Conservation (phyloP, 495 filamentous ascomycete species). For the Neurospora sp. region DNA sequence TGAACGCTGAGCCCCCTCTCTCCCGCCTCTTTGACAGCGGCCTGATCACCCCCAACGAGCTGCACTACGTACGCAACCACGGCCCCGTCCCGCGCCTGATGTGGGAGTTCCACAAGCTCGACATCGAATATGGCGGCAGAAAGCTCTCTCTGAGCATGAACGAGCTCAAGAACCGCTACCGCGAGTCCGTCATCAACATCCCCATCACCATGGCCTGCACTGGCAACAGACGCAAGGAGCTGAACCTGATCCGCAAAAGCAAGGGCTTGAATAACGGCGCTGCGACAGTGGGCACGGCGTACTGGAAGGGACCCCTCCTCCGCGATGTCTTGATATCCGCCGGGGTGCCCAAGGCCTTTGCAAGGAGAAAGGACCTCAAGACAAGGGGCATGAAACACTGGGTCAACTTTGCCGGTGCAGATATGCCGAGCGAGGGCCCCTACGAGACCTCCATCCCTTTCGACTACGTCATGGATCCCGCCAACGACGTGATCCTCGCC, state of each 20-base stretch:
- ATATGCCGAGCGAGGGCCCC: constrained; percentile 1
- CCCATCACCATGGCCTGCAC: constrained; percentile 10
- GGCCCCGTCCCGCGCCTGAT: constrained; percentile 9
- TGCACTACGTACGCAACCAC: constrained; percentile 10
- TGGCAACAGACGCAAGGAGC: constrained; percentile 11
- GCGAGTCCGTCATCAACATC: constrained; percentile 10
- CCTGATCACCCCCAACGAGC: constrained; percentile 11
- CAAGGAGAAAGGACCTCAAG: neutral
- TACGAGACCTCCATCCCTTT: constrained; percentile 10
- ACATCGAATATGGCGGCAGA: neutral
- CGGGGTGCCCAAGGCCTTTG: neutral
- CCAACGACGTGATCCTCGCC: constrained; percentile 7
- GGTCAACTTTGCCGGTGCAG: constrained; percentile 10
- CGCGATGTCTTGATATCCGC: constrained; percentile 2
- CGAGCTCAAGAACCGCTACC: constrained; percentile 4
- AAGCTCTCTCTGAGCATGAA: constrained; percentile 7
- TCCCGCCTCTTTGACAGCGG: constrained; percentile 1
- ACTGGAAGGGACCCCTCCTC: constrained; percentile 8
- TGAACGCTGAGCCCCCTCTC: constrained; percentile 7
- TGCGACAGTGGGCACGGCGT: constrained; percentile 5
- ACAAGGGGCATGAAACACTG: neutral
- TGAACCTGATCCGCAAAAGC: constrained; percentile 10
- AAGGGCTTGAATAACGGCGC: constrained; percentile 12
- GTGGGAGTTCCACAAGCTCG: constrained; percentile 13
- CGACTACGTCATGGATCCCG: neutral